phyloP scores from a whole-genome alignment of 441 rosid genomes.

The Gossypium laxum region DNA sequence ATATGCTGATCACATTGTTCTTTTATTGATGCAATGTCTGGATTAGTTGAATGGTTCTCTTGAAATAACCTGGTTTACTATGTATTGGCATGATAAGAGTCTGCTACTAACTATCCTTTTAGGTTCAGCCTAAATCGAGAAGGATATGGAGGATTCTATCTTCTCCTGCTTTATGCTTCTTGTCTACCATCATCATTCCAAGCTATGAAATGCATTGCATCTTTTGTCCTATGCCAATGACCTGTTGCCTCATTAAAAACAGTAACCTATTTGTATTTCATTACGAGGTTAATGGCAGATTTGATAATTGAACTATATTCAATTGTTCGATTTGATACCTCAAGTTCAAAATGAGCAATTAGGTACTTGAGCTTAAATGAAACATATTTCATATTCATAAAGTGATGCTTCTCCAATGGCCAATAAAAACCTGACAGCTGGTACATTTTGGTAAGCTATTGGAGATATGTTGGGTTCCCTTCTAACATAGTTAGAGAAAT shows the following conservation, averaged over 20 bases:
- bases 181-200: not conserved
- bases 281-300: not conserved
- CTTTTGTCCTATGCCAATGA: not conserved
- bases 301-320: not conserved
- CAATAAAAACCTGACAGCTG: not conserved
- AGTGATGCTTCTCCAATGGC: not conserved
- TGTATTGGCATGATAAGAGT: not conserved
- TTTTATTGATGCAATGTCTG: not conserved
- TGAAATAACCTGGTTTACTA: not conserved
- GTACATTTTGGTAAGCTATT: not conserved
- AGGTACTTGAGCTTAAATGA: not conserved
- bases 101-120: not conserved
- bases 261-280: not conserved
- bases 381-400: not conserved
- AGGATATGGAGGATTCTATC: constrained; percentile 7
- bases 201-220: not conserved
- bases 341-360: not conserved
- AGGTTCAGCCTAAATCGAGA: not conserved
- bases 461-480: not conserved
- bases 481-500: not conserved
- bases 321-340: not conserved
- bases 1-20: not conserved
- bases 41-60: constrained; percentile 2
- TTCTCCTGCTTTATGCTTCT: not conserved
- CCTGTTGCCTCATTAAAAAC: not conserved